Conservation (phyloP, 106 monocot genomes). For the Dioscorea dumetorum region DNA sequence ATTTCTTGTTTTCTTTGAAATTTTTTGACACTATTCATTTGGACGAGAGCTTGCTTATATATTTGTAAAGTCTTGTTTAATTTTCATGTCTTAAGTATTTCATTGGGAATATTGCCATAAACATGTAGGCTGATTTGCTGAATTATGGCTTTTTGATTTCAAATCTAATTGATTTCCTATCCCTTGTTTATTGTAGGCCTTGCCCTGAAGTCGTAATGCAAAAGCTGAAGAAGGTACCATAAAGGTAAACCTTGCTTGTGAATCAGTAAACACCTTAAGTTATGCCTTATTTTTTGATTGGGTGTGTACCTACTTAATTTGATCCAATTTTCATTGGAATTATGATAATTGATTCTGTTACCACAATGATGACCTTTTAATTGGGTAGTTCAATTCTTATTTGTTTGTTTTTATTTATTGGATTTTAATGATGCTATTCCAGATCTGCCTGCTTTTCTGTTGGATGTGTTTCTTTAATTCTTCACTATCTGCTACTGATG, state of each 20-base stretch:
- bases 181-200: slow-evolving; percentile 46
- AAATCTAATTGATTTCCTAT: not conserved
- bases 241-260: not conserved
- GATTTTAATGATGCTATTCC: too few relatives aligned
- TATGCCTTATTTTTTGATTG: too few relatives aligned
- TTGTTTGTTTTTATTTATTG: too few relatives aligned
- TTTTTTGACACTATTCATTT: too few relatives aligned
- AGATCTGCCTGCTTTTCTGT: too few relatives aligned
- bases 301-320: too few relatives aligned
- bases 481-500: too few relatives aligned
- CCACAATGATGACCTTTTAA: not conserved
- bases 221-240: slow-evolving; percentile 45
- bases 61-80: not conserved
- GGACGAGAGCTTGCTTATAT: too few relatives aligned
- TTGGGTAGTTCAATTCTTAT: too few relatives aligned
- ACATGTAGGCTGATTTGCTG: not conserved
- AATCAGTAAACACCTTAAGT: not conserved
- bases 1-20: too few relatives aligned
- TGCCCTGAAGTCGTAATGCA: slow-evolving; percentile 42
- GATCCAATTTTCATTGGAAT: not conserved
- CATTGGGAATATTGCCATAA: not conserved
- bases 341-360: not conserved
- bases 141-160: not conserved
- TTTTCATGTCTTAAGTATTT: not conserved
- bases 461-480: too few relatives aligned